Evolutionary conservation across 495 filamentous ascomycete genomes (phyloP).

Genomic region (Trichoderma asperelloides): DNA sequence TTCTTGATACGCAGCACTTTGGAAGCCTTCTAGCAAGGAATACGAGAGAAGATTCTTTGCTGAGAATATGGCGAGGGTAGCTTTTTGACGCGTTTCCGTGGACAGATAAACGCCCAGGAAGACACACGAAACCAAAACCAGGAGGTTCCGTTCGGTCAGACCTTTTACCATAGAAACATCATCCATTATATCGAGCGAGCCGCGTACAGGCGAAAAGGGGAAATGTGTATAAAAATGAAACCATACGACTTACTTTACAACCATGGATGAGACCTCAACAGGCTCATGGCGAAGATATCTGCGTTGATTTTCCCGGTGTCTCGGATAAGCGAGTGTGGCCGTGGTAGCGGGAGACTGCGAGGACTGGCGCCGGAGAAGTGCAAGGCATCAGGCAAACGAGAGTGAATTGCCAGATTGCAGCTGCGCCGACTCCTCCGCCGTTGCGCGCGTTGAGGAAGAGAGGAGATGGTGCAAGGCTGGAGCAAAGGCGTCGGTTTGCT

Average conservation of each 20-base stretch:
- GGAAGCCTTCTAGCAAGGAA: conserved; percentile 7
- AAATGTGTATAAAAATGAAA: not conserved
- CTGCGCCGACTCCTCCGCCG: not conserved
- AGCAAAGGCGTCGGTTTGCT: not conserved
- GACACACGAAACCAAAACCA: conserved; percentile 10
- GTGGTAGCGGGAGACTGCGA: not conserved
- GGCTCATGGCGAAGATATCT: not conserved
- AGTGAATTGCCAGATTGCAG: not conserved
- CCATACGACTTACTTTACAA: not conserved
- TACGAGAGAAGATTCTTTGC: conserved; percentile 14
- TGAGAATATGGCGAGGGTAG: conserved; percentile 11
- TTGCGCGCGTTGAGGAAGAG: not conserved
- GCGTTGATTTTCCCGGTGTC: not conserved
- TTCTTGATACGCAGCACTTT: conserved; percentile 10
- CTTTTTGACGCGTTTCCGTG: not conserved
- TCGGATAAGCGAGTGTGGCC: not conserved
- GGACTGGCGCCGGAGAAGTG: not conserved
- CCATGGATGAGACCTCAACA: not conserved
- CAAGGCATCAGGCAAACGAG: not conserved
- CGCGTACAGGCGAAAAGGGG: not conserved
- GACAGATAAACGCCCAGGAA: not conserved
- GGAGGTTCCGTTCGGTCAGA: conserved; percentile 13
- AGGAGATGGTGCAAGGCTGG: not conserved
- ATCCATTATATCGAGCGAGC: not conserved
- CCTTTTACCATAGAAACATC: conserved; percentile 13